phyloP scores from a whole-genome alignment of 1,139 yeast species.

The Kazachstania sp. region DNA sequence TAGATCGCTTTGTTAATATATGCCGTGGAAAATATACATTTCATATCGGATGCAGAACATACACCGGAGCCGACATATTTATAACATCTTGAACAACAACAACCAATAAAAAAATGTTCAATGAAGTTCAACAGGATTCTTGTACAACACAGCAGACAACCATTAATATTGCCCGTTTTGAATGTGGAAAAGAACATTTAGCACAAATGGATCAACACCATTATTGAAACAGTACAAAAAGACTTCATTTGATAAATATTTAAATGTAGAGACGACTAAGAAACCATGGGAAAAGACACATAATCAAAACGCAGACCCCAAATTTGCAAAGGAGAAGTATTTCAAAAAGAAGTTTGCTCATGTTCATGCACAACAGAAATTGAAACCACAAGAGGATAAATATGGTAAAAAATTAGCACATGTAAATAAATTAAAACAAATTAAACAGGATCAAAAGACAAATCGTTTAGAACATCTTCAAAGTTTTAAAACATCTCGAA shows the following conservation, averaged over 20 bases:
- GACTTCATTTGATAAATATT: constrained; percentile 1
- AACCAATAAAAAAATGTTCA: no score
- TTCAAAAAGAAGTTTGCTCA: constrained; percentile 51
- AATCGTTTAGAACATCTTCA: neutral
- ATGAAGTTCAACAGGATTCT: no score
- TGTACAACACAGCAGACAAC: no score
- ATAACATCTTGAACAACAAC: no score
- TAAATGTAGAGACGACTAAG: neutral
- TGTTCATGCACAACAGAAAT: constrained; percentile 43
- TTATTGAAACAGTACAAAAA: neutral
- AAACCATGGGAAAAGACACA: constrained; percentile 51
- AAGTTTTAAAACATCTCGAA: neutral
- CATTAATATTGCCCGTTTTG: neutral
- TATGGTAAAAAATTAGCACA: constrained; percentile 6
- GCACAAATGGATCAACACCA: neutral
- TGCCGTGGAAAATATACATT: no score
- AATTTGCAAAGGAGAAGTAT: constrained; percentile 44
- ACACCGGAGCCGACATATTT: no score
- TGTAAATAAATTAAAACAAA: constrained; percentile 9
- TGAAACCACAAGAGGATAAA: constrained; percentile 8
- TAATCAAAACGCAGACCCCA: neutral
- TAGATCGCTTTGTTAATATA: no score
- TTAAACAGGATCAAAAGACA: constrained; percentile 7
- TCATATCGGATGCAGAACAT: no score
- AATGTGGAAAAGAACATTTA: neutral